These are phyloP conservation scores for Baeospora myosura DNA, from an alignment of 1,284 basidiomycete species.

Conservation along the genomic window DNA sequence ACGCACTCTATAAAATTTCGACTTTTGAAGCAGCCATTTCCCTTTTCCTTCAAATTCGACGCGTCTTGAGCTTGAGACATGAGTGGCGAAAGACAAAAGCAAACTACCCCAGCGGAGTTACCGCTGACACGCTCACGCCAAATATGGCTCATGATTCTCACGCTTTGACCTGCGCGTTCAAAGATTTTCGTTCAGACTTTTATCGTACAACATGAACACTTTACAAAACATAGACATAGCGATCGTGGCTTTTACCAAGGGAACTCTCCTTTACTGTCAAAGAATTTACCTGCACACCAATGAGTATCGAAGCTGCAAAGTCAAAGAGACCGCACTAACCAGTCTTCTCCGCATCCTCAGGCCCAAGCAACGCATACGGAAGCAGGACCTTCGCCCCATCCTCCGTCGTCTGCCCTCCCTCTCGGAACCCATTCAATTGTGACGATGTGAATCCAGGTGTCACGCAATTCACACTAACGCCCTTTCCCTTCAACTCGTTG, in stretches of 20 bases:
- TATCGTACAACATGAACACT: background rate
- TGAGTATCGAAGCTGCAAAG: background rate
- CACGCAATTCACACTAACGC: constrained; percentile 26
- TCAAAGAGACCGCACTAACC: constrained; percentile 17
- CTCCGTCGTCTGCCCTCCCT: constrained; percentile 29
- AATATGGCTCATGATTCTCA: background rate
- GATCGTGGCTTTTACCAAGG: constrained; percentile 30
- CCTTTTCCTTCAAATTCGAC: background rate
- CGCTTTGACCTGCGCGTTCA: background rate
- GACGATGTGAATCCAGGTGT: constrained; percentile 37
- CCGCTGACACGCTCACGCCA: background rate
- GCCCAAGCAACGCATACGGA: constrained; percentile 27
- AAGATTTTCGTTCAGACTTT: background rate
- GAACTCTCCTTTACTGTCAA: constrained; percentile 25
- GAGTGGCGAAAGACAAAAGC: background rate
- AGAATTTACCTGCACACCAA: constrained; percentile 21
- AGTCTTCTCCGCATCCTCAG: constrained; percentile 30
- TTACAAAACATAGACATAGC: too few relatives aligned
- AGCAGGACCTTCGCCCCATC: constrained; percentile 31
- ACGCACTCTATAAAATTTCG: background rate
- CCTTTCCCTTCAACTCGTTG: constrained; percentile 15
- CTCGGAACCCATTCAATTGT: constrained; percentile 29
- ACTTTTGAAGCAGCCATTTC: background rate
- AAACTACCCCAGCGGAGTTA: background rate
- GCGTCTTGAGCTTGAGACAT: too few relatives aligned